phyloP scores from a whole-genome alignment of 805 yeast genomes.

The Aciculoconidium aculeatum region DNA sequence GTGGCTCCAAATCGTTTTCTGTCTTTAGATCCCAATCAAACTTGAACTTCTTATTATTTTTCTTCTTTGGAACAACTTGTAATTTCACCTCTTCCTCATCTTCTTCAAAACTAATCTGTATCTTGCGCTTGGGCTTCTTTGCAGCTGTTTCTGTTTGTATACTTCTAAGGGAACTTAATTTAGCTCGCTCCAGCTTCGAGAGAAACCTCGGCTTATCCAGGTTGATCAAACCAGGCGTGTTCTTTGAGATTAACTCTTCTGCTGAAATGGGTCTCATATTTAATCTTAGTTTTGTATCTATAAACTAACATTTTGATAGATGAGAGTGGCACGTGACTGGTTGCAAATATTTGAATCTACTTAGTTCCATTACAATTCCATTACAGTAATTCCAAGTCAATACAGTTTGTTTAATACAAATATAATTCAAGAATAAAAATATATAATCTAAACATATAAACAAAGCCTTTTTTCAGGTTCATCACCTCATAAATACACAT shows the following conservation, averaged over 20 bases:
- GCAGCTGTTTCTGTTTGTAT: slow-evolving; percentile 1
- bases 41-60: slow-evolving; percentile 36
- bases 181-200: slow-evolving; percentile 14
- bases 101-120: slow-evolving; percentile 1
- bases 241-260: slow-evolving; percentile 15
- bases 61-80: not conserved
- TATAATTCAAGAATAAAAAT: no score
- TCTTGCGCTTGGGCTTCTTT: slow-evolving; percentile 2
- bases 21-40: slow-evolving; percentile 69
- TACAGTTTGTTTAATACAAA: no score
- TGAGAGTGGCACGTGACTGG: no score
- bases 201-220: slow-evolving; percentile 17
- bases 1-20: slow-evolving; percentile 49
- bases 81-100: slow-evolving; percentile 1
- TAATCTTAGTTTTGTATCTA: no score
- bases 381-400: no score
- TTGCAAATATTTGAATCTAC: no score
- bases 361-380: no score
- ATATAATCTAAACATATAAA: no score
- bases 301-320: no score
- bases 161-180: slow-evolving; percentile 5
- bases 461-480: no score
- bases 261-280: slow-evolving; percentile 21
- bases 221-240: slow-evolving; percentile 3
- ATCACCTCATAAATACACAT: no score